These are phyloP conservation scores for Metarhizium anisopliae DNA, from an alignment of 2,329 filamentous ascomycete species.

Conservation along the genomic window DNA sequence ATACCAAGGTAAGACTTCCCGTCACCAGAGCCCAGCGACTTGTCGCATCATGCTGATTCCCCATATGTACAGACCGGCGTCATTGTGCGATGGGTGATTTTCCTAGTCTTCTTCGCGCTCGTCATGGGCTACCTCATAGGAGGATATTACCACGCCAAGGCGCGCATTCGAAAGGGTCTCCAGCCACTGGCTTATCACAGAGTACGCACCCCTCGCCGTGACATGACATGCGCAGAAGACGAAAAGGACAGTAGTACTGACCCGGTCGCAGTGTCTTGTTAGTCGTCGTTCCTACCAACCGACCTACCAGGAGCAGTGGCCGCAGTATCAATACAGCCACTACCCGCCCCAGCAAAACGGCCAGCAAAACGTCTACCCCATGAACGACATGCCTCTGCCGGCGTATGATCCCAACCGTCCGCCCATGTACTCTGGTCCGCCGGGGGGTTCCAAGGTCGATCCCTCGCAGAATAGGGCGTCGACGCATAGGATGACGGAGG, in stretches of 20 bases:
- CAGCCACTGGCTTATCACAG: constrained; percentile 62
- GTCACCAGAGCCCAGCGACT: no score
- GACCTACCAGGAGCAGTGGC: constrained; percentile 8
- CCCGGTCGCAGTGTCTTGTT: constrained; percentile 39
- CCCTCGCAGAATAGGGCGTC: constrained; percentile 33
- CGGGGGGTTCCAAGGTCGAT: constrained; percentile 43
- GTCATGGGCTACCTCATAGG: constrained; percentile 54
- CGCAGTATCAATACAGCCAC: constrained; percentile 14
- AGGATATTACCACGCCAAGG: constrained; percentile 62
- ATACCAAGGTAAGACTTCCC: constrained; percentile 16
- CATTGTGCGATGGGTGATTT: constrained; percentile 64
- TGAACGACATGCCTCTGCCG: constrained; percentile 45
- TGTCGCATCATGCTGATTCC: neutral
- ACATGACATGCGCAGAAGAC: neutral
- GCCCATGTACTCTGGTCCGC: constrained; percentile 43
- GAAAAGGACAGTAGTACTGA: neutral
- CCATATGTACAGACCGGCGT: constrained; percentile 40
- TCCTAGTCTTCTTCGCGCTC: constrained; percentile 50
- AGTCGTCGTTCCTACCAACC: constrained; percentile 20
- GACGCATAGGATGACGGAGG: constrained; percentile 15
- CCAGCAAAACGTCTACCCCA: constrained; percentile 27
- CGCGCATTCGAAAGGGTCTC: constrained; percentile 55
- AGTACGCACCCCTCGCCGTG: constrained; percentile 29
- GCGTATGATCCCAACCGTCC: constrained; percentile 51
- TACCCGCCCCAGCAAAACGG: constrained; percentile 11